phyloP scores from a whole-genome alignment of 768 basidiomycete species.

The Podaxis mareebaensis region DNA sequence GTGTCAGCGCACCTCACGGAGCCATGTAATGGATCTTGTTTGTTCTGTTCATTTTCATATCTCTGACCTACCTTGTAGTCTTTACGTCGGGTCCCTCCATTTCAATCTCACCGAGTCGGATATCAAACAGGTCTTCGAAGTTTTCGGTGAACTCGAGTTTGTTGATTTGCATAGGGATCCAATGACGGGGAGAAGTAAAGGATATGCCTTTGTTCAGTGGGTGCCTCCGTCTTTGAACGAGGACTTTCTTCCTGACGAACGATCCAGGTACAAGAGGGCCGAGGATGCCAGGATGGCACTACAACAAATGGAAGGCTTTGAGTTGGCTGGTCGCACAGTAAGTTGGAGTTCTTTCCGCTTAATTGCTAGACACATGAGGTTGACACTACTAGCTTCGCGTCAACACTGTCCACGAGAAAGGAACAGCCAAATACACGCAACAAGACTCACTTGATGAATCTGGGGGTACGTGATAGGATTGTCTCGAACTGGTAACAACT shows the following conservation, averaged over 20 bases:
- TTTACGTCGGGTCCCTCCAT: conserved; percentile 96
- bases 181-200: conserved; percentile 93
- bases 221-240: conserved; percentile 25
- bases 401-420: conserved; percentile 92
- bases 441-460: conserved; percentile 87
- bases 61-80: conserved; percentile 41
- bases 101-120: conserved; percentile 97
- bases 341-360: conserved; percentile 27
- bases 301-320: conserved; percentile 99
- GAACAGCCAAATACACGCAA: conserved; percentile 70
- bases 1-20: conserved; percentile 77
- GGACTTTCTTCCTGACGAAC: neutral
- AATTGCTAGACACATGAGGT: neutral
- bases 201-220: conserved; percentile 97
- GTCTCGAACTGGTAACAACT: neutral
- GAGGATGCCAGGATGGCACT: conserved; percentile 96
- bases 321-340: conserved; percentile 92
- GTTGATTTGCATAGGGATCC: conserved; percentile 97
- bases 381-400: conserved; percentile 65
- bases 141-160: conserved; percentile 97
- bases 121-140: conserved; percentile 98
- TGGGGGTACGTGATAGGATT: conserved; percentile 57
- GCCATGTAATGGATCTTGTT: conserved; percentile 73
- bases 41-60: neutral
- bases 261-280: conserved; percentile 75